A percentile compares a stretch with the other conserved stretches of the same genome.
These are phyloP conservation scores for Pythium oligandrum DNA, from an alignment of 352 stramenopile species.

Conservation along the genomic window DNA sequence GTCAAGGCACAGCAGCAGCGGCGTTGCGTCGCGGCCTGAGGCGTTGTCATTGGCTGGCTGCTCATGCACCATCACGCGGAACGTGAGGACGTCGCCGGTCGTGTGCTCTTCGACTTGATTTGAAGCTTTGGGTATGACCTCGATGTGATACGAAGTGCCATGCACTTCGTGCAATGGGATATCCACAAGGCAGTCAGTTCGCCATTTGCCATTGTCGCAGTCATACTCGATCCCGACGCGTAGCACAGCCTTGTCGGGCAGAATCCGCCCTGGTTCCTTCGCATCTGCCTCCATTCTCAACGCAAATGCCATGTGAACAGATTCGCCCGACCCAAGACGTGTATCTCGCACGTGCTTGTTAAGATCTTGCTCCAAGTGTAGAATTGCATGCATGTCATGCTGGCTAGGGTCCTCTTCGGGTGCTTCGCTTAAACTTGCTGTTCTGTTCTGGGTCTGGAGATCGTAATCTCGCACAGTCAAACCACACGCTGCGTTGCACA, in stretches of 20 bases:
- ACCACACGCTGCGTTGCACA: constrained; percentile 14
- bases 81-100: constrained; percentile 39
- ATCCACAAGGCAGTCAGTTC: constrained; percentile 9
- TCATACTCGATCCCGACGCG: constrained; percentile 15
- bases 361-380: constrained; percentile 12
- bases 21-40: background rate
- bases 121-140: constrained; percentile 24
- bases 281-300: background rate
- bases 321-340: constrained; percentile 8
- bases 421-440: too few species aligned
- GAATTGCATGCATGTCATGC: background rate
- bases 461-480: constrained; percentile 13
- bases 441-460: constrained; percentile 4
- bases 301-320: constrained; percentile 18
- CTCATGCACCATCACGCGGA: constrained; percentile 32
- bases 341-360: constrained; percentile 13
- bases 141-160: constrained; percentile 34
- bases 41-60: constrained; percentile 9
- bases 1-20: constrained; percentile 47
- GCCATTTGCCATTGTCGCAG: constrained; percentile 12
- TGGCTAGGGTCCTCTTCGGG: background rate
- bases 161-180: constrained; percentile 22
- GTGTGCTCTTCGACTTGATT: constrained; percentile 12
- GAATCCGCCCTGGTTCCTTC: background rate
- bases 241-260: constrained; percentile 4